Conservation (phyloP, 2,329 filamentous ascomycete genomes). For the Botrytis cinerea region DNA sequence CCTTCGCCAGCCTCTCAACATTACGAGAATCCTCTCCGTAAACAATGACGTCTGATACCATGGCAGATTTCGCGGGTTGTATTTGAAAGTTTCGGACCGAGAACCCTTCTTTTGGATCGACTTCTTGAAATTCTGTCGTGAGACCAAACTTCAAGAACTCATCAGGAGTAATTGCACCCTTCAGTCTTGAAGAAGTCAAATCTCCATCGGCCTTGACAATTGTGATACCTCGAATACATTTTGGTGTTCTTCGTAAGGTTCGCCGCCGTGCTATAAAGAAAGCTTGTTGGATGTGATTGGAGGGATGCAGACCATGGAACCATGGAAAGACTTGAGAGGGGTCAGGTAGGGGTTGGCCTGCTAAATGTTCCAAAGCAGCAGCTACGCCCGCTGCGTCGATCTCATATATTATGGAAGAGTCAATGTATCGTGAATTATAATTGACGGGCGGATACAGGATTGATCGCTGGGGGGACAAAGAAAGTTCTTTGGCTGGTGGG, state of each 20-base stretch:
- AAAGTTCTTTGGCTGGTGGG: slow-evolving; percentile 58
- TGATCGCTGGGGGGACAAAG: slow-evolving; percentile 61
- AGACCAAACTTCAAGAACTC: slow-evolving; percentile 64
- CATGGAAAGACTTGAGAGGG: slow-evolving; percentile 90
- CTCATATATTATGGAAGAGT: slow-evolving; percentile 65
- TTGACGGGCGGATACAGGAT: slow-evolving; percentile 72
- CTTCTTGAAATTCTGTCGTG: slow-evolving; percentile 64
- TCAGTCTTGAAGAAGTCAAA: slow-evolving; percentile 71
- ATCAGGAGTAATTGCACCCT: slow-evolving; percentile 80
- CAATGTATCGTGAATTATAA: slow-evolving; percentile 56
- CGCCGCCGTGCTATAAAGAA: slow-evolving; percentile 84
- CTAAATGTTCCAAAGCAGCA: slow-evolving; percentile 71
- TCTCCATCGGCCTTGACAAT: slow-evolving; percentile 89
- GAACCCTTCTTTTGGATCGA: slow-evolving; percentile 87
- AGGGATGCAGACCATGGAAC: slow-evolving; percentile 88
- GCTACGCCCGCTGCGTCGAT: slow-evolving; percentile 70
- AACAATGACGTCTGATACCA: slow-evolving; percentile 87
- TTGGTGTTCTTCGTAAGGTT: slow-evolving; percentile 68
- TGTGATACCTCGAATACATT: slow-evolving; percentile 77
- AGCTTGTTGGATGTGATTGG: slow-evolving; percentile 83
- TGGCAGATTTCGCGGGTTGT: slow-evolving; percentile 83
- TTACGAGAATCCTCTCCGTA: slow-evolving; percentile 74
- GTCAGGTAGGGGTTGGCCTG: slow-evolving; percentile 80
- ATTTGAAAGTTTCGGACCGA: slow-evolving; percentile 98
- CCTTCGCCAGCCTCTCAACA: slow-evolving; percentile 64